phyloP scores from a whole-genome alignment of 768 basidiomycete genomes.

The Boletus subcaerulescens region DNA sequence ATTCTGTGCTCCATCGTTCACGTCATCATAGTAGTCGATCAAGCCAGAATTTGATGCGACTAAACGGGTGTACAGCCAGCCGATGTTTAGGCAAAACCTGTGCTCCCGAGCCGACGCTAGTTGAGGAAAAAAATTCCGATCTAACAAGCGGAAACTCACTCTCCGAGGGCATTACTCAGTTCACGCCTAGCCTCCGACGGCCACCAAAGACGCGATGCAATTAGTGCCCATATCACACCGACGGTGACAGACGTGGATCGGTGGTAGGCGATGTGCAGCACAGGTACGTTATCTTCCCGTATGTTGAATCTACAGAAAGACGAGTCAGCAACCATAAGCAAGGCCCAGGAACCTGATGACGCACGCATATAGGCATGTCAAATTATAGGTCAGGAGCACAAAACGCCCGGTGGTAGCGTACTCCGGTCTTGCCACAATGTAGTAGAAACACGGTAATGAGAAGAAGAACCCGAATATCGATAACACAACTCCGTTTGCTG shows the following conservation, averaged over 20 bases:
- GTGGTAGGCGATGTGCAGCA: conserved; percentile 67
- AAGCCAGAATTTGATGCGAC: conserved; percentile 83
- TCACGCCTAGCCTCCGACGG: conserved; percentile 91
- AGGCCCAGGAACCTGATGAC: conserved; percentile 14
- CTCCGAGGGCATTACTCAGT: conserved; percentile 78
- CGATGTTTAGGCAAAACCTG: conserved; percentile 90
- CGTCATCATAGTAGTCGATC: conserved; percentile 41
- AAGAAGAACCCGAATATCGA: conserved; percentile 85
- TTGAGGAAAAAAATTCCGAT: neutral
- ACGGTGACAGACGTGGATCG: conserved; percentile 78
- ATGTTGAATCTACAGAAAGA: conserved; percentile 64
- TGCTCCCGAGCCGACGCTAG: neutral
- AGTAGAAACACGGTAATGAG: conserved; percentile 92
- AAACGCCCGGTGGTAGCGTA: conserved; percentile 77
- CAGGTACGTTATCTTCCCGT: conserved; percentile 59
- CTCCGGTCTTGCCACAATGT: conserved; percentile 74
- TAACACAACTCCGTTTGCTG: conserved; percentile 69
- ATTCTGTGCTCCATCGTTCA: conserved; percentile 1
- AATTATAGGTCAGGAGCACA: conserved; percentile 83
- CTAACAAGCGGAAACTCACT: conserved; percentile 48
- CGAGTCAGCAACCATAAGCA: neutral
- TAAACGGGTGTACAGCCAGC: conserved; percentile 91
- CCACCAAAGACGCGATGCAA: conserved; percentile 94
- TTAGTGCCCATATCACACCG: conserved; percentile 86
- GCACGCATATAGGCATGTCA: conserved; percentile 74